Evolutionary conservation across 441 rosid species (phyloP), one percentile per base, ranked within the genome.

Genomic region (Bruguiera hainesii): DNA sequence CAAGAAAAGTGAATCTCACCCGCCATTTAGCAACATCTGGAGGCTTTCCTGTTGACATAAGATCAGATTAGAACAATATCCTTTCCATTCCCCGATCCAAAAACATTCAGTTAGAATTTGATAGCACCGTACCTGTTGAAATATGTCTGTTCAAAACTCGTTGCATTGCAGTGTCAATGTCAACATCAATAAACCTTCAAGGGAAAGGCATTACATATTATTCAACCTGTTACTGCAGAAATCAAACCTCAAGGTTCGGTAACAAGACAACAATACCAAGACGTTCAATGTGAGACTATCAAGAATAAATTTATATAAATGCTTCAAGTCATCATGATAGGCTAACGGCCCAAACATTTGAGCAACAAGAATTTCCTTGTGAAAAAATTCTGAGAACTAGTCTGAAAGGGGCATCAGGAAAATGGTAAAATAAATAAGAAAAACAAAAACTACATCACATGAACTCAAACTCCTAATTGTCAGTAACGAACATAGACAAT

Each of bases 21-120:
- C 93, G 81, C 94, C 94, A 84, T 76, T 86, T 80, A 57, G 98
- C 97, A 73, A 84, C 73, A 63, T 94, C 89, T 0, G 82, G 86
- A 4, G 90, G 70, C 78, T 87, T 94, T 70, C 98, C 98, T 93
- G 79, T 26, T 42, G 7, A 59, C 19, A 26, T 9, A n/a, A 59
- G 3, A 29, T 49, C 11, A 21, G 51, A 64, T 25, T 56, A 37
- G 49, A 30, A 19, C 30, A 29, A 29, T 0, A 4, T 57, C 5
- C 23, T 62, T 60, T 46, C 21, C 48, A 61, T 63, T 66, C 58
- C 49, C 62, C 23, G 49, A 4, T 10, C 18, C 23, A 20, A 28
- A 35, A 10, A 33, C 28, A 4, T 52, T 33, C 26, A 7, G 33
- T 58, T 35, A 55, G 57, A 66, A 60, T 20, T 49, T 35, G 37